These are phyloP conservation scores for Tuber brumale DNA, from an alignment of 495 filamentous ascomycete species.

Conservation along the genomic window DNA sequence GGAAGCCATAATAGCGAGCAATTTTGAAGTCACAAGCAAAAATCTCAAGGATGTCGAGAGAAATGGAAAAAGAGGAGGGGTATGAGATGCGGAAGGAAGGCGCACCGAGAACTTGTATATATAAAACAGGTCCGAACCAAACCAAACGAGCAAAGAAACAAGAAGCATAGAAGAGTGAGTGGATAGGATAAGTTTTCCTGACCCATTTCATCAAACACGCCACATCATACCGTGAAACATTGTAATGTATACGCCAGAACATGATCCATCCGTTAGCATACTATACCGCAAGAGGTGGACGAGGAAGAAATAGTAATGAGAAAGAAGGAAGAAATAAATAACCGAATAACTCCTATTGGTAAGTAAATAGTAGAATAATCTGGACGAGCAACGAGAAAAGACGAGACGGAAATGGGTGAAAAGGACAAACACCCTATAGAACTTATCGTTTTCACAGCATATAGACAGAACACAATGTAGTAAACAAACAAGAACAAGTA, in stretches of 20 bases:
- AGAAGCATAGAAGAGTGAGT: background rate
- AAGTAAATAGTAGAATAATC: background rate
- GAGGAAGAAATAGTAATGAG: background rate
- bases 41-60: constrained; percentile 13
- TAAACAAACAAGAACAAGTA: background rate
- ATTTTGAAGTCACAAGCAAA: background rate
- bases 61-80: background rate
- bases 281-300: background rate
- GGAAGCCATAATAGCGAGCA: background rate
- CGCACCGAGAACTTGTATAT: constrained; percentile 7
- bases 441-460: background rate
- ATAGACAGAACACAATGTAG: background rate
- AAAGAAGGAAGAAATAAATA: background rate
- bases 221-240: constrained; percentile 10
- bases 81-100: background rate
- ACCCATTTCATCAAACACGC: constrained; percentile 33
- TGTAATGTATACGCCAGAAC: background rate
- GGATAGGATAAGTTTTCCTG: background rate
- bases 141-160: constrained; percentile 9
- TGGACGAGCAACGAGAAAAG: background rate
- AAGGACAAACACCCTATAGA: background rate
- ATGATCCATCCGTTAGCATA: background rate
- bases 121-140: constrained; percentile 11
- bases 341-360: background rate
- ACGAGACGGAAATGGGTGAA: background rate